phyloP scores from a whole-genome alignment of 768 basidiomycete species.

The Xanthoconium stramineum region DNA sequence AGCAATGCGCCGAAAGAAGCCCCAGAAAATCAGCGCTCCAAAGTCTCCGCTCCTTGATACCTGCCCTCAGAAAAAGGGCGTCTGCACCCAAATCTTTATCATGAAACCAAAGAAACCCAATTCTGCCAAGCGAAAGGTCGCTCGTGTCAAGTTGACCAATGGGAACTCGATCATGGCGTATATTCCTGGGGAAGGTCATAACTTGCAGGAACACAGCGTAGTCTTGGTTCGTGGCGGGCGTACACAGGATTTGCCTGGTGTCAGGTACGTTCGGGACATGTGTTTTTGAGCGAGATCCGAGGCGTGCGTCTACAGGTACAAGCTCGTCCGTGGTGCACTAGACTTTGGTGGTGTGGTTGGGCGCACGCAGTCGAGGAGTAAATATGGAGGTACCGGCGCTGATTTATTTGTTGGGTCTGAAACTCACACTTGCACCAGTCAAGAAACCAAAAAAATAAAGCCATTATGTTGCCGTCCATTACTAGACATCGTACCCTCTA shows the following conservation, averaged over 20 bases:
- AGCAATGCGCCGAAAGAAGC: constrained; percentile 75
- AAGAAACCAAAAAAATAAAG: constrained; percentile 83
- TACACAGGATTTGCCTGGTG: constrained; percentile 97
- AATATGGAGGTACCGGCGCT: constrained; percentile 77
- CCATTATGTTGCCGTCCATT: neutral
- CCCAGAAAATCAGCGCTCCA: constrained; percentile 40
- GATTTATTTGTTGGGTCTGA: neutral
- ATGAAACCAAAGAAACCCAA: constrained; percentile 97
- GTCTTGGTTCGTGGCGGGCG: constrained; percentile 93
- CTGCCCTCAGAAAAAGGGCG: constrained; percentile 88
- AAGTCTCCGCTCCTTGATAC: constrained; percentile 78
- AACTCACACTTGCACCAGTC: constrained; percentile 38
- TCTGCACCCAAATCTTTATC: constrained; percentile 77
- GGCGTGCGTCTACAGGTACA: constrained; percentile 61
- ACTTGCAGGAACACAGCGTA: constrained; percentile 95
- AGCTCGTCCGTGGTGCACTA: constrained; percentile 87
- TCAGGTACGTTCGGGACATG: constrained; percentile 60
- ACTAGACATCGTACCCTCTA: neutral
- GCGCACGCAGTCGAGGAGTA: constrained; percentile 76
- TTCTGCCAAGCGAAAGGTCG: constrained; percentile 96
- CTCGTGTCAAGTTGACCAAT: constrained; percentile 85
- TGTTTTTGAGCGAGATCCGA: neutral
- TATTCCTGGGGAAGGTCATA: constrained; percentile 96
- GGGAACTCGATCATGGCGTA: constrained; percentile 91
- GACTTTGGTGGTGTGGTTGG: constrained; percentile 91